These are phyloP conservation scores for Suaeda aralocaspica DNA, from an alignment of 148 eudicot species.

Conservation along the genomic window DNA sequence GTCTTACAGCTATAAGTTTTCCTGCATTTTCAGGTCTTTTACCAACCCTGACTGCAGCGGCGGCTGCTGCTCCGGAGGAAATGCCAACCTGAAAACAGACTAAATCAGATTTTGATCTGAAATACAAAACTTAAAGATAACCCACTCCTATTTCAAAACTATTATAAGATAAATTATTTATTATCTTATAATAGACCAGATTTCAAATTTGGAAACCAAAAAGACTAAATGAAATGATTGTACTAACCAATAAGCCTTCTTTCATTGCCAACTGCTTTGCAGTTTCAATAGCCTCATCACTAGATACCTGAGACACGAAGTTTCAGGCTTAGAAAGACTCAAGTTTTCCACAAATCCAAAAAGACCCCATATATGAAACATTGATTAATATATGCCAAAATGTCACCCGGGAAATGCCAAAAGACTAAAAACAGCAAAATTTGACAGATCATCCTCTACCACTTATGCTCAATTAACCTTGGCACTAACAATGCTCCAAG, in stretches of 20 bases:
- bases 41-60: constrained; percentile 79
- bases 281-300: constrained; percentile 83
- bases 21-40: constrained; percentile 98
- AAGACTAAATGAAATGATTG: neutral
- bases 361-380: neutral
- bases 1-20: constrained; percentile 84
- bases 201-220: neutral
- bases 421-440: neutral
- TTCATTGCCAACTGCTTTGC: constrained; percentile 93
- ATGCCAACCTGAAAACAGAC: constrained; percentile 67
- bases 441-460: neutral
- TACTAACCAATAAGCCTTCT: constrained; percentile 95
- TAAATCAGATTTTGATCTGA: constrained; percentile 1
- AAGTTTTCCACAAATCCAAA: neutral
- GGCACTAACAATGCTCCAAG: neutral
- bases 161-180: too few species aligned
- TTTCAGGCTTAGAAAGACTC: neutral
- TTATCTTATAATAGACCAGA: neutral
- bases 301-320: constrained; percentile 57
- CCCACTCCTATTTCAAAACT: neutral
- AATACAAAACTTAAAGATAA: neutral
- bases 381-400: neutral
- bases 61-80: constrained; percentile 97
- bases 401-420: neutral
- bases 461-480: neutral